A percentile compares a stretch with the other conserved stretches of the same genome.
phyloP scores from a whole-genome alignment of 257 asterid genomes.

The Paulownia fortunei region DNA sequence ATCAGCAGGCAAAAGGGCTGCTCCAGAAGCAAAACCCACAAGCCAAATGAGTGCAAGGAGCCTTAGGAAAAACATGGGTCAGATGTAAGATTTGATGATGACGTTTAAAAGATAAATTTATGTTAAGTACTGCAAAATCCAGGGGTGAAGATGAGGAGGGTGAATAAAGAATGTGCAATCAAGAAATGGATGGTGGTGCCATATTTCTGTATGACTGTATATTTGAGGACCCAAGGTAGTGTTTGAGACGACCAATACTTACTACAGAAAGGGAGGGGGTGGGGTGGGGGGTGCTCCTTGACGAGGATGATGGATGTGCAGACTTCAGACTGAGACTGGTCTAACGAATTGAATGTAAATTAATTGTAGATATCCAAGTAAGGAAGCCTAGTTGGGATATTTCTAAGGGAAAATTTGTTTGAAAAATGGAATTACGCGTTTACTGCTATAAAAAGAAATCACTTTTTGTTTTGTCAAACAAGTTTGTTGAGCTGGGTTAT shows the following conservation, averaged over 20 bases:
- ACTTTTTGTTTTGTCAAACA: neutral
- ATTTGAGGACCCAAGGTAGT: too few species aligned
- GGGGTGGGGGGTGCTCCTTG: too few species aligned
- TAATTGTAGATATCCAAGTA: too few species aligned
- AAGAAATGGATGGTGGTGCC: neutral
- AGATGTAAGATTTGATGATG: neutral
- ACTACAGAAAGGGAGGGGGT: conserved; percentile 4
- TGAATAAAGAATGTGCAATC: neutral
- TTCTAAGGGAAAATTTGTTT: neutral
- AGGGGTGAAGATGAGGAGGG: neutral
- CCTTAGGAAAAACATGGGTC: conserved; percentile 27
- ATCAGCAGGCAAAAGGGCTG: conserved; percentile 42
- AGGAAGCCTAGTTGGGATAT: neutral
- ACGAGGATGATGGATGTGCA: too few species aligned
- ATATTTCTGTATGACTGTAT: neutral
- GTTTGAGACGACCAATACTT: neutral
- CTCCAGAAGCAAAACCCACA: conserved; percentile 35
- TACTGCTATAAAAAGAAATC: neutral
- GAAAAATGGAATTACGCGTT: neutral
- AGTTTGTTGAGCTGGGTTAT: neutral
- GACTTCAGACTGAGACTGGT: too few species aligned
- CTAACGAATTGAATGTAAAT: too few species aligned
- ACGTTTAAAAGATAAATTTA: too few species aligned
- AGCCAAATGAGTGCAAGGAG: conserved; percentile 33
- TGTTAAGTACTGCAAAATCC: too few species aligned